These are phyloP conservation scores for Pleurotus salmoneostramineus DNA, from an alignment of 768 basidiomycete genomes.

Conservation along the genomic window DNA sequence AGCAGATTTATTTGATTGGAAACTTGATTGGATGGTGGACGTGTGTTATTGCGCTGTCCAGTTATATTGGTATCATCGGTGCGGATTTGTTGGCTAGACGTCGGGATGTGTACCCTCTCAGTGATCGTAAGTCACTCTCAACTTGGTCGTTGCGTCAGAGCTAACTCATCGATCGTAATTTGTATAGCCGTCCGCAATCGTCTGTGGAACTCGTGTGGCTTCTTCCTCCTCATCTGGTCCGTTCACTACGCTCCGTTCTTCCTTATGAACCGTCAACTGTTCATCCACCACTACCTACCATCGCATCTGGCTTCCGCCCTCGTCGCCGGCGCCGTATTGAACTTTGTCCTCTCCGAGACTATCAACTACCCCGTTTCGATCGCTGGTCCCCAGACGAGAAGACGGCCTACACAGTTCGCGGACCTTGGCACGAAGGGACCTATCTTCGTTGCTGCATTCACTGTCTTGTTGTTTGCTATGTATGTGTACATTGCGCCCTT, in stretches of 20 bases:
- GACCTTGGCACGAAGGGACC: slow-evolving; percentile 81
- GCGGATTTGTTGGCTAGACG: slow-evolving; percentile 89
- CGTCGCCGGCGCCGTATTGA: slow-evolving; percentile 88
- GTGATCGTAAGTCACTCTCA: slow-evolving; percentile 63
- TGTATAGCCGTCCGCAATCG: slow-evolving; percentile 82
- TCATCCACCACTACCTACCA: slow-evolving; percentile 97
- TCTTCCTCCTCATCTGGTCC: slow-evolving; percentile 93
- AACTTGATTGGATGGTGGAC: slow-evolving; percentile 96
- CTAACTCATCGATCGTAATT: not conserved
- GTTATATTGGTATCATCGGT: slow-evolving; percentile 86
- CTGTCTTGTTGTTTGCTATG: slow-evolving; percentile 56
- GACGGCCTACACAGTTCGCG: slow-evolving; percentile 53
- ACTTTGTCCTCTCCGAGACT: slow-evolving; percentile 85
- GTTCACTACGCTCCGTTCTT: slow-evolving; percentile 98
- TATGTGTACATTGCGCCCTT: slow-evolving; percentile 81
- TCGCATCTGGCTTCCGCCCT: slow-evolving; percentile 92
- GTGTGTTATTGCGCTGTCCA: slow-evolving; percentile 78
- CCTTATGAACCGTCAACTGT: slow-evolving; percentile 94
- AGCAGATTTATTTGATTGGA: slow-evolving; percentile 96
- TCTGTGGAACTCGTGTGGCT: slow-evolving; percentile 92
- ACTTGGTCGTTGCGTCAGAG: slow-evolving; percentile 9
- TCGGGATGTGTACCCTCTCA: slow-evolving; percentile 79
- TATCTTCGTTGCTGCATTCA: slow-evolving; percentile 52
- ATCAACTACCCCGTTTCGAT: slow-evolving; percentile 89
- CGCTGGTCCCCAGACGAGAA: slow-evolving; percentile 62